phyloP scores from a whole-genome alignment of 139 green algal species.

The Picochlorum sp. region DNA sequence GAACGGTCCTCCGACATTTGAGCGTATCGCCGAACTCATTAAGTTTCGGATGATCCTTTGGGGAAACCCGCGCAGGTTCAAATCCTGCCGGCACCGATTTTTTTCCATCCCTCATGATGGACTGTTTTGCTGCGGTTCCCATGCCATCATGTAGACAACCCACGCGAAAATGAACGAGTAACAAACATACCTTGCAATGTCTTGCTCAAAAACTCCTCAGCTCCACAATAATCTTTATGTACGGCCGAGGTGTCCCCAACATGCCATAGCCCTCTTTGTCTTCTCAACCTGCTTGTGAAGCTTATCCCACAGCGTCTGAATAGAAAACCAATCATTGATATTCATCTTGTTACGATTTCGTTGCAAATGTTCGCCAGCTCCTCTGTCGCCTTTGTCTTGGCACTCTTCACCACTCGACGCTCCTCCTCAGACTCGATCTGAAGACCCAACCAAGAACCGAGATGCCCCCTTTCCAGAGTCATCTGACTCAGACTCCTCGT shows the following conservation, averaged over 20 bases:
- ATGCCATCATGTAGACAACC: neutral
- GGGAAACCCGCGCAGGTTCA: slow-evolving; percentile 19
- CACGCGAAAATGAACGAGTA: neutral
- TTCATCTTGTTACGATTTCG: slow-evolving; percentile 97
- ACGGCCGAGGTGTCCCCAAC: slow-evolving; percentile 56
- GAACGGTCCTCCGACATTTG: neutral
- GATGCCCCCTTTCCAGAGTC: slow-evolving; percentile 27
- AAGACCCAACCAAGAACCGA: slow-evolving; percentile 66
- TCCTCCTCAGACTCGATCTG: slow-evolving; percentile 75
- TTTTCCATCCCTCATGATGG: neutral
- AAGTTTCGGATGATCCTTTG: slow-evolving; percentile 3
- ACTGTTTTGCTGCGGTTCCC: neutral
- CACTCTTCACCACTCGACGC: slow-evolving; percentile 65
- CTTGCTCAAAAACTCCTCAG: slow-evolving; percentile 83
- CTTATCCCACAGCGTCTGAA: slow-evolving; percentile 92
- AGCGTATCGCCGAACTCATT: neutral
- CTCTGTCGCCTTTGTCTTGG: slow-evolving; percentile 80
- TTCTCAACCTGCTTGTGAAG: slow-evolving; percentile 98
- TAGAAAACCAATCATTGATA: slow-evolving; percentile 93
- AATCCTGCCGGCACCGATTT: slow-evolving; percentile 11
- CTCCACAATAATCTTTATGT: slow-evolving; percentile 79
- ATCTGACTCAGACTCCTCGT: slow-evolving; percentile 21
- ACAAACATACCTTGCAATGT: slow-evolving; percentile 53
- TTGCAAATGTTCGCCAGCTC: slow-evolving; percentile 72
- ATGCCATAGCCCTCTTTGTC: slow-evolving; percentile 40